Base-by-base conservation (phyloP, 345 rosid species). In the Sisymbrium altissimum region DNA sequence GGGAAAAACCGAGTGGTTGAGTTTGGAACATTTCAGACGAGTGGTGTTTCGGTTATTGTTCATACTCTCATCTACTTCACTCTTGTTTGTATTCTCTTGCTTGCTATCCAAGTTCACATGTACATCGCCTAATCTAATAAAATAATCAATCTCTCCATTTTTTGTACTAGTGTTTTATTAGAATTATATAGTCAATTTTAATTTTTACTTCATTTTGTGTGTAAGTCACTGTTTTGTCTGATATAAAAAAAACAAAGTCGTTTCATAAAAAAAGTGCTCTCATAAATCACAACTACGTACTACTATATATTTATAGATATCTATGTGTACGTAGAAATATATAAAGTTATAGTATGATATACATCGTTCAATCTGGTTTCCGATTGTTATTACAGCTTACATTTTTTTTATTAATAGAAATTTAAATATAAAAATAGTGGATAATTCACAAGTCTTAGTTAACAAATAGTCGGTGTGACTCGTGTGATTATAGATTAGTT, bases 21-120 rank as follows among this genome's bases (percentile, higher is more conserved):
- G 84, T 95, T 95, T 54, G 88, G 98, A 25, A 95, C 86, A 77
- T 89, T 95, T 71, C 91, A 92, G 69, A 92, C 97, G 3, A 92
- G 96, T 80, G 97, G 97, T 19, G 83, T 82, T 38, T 90, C 99
- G 29, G 81, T 95, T 53, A 79, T 92, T 74, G 85, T 95, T 64
- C 98, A 95, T 76, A 67, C 97, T 32, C 71, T 90, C 1, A 39
- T 95, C 57, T 95, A 88, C 79, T 92, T 95, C 74, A 77, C 86
- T 56, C 83, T 95, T 66, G 82, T 92, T 49, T 95, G 97, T 79
- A 86, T 92, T 70, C 91, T 92, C 86, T 79, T 95, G 81, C 79
- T 94, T 4, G 98, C 97, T 62, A 32, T 89, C 67, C 89, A 92
- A 49, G 71, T 94, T 54, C 98, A 94, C 71, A 64, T 94, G 88